These are phyloP conservation scores for Monilinia fructicola DNA, from an alignment of 2,329 filamentous ascomycete genomes.

Conservation along the genomic window DNA sequence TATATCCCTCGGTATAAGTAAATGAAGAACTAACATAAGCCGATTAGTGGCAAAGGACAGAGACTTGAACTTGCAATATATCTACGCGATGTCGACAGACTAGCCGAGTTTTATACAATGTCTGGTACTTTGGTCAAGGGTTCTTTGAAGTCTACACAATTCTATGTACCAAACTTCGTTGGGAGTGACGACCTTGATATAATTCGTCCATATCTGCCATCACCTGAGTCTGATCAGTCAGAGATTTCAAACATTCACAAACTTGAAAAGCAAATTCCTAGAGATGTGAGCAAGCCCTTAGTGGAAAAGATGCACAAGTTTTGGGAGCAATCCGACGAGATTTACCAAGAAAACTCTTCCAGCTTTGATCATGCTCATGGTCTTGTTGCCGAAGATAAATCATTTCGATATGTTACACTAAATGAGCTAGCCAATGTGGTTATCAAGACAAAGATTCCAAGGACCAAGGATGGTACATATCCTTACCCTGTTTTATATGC, in stretches of 20 bases:
- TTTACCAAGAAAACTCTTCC: constrained; percentile 48
- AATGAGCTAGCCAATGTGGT: constrained; percentile 48
- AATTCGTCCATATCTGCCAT: constrained; percentile 48
- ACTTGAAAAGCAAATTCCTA: constrained; percentile 46
- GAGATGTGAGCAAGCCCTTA: constrained; percentile 47
- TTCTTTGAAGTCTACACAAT: constrained; percentile 41
- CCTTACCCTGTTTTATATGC: constrained; percentile 61
- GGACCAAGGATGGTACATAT: constrained; percentile 42
- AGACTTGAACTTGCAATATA: constrained; percentile 49
- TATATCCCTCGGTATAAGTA: not conserved
- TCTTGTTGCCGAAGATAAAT: constrained; percentile 46
- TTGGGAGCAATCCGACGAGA: constrained; percentile 45
- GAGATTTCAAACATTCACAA: constrained; percentile 42
- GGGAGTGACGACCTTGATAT: constrained; percentile 45
- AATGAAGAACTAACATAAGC: constrained; percentile 3
- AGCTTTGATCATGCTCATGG: constrained; percentile 51
- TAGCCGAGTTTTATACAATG: constrained; percentile 51
- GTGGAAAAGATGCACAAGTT: constrained; percentile 47
- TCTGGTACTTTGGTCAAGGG: constrained; percentile 50
- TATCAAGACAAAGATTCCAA: constrained; percentile 35
- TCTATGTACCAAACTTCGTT: constrained; percentile 49
- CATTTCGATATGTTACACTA: constrained; percentile 46
- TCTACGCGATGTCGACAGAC: constrained; percentile 44
- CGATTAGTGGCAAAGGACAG: constrained; percentile 16
- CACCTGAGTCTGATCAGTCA: constrained; percentile 40